Base-by-base conservation (phyloP, 2,329 filamentous ascomycete species). In the Zasmidium angulare region DNA sequence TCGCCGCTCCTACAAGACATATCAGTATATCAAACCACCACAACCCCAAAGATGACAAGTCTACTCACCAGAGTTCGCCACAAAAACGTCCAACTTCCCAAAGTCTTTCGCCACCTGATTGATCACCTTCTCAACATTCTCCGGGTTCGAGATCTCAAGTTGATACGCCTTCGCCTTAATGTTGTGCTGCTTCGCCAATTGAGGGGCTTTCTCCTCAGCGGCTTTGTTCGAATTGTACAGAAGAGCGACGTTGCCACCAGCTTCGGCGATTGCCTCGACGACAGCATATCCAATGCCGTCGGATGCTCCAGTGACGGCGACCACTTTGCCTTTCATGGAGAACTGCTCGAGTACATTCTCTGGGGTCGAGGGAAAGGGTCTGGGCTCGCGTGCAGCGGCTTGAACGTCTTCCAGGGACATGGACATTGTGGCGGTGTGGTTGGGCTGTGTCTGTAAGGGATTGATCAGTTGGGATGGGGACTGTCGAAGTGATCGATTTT, bases 261-360 rank as follows among this genome's bases (percentile, higher is more conserved):
- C 95, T 59, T 90, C 88, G 56, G 96, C 90, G 74, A 96, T 85
- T 47, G 89, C 92, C 77, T 96, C 91, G 40, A 89, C 89, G 86
- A 96, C 96, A 63, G 95, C 91, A 61, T 96, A 80, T 19, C 93
- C 93, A 59, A 97, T 78, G 1, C 93, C 93, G 70, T 91, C 84
- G 21, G 92, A 91, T 68, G 91, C 93, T 52, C 93, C 93, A 0
- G 93, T 97, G 46, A 97, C 89, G 47, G 96, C 81, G 36, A 86
- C 90, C 11, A 92, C 89, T 72, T 88, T 89, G 62, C 87, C 89
- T 71, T 96, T 89, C 40, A 97, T 57, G 47, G 21, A 40, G 40
- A 54, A 61, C 49, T 53, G 54, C 48, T 51, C 29, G 17, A 54
- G 50, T 22, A 59, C 56, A 50, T 69, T 69, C 14, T 57, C 54